A percentile compares a stretch with the other conserved stretches of the same genome.
phyloP scores from a whole-genome alignment of 108 stramenopile species.

The Chaetoceros tenuissimus region DNA sequence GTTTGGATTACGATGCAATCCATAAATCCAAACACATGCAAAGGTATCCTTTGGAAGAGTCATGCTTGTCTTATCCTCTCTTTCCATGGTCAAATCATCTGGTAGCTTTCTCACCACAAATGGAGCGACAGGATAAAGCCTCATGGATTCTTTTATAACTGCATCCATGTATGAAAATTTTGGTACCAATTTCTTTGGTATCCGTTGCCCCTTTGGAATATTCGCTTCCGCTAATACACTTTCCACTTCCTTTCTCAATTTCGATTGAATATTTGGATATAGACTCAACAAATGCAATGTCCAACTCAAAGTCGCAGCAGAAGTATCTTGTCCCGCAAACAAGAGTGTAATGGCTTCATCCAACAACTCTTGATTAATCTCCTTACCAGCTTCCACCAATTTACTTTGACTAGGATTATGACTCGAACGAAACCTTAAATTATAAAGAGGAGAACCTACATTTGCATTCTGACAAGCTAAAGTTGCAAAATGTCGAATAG shows the following conservation, averaged over 20 bases:
- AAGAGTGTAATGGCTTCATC: conserved; percentile 88
- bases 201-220: background rate
- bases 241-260: conserved; percentile 46
- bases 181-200: conserved; percentile 38
- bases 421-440: conserved; percentile 26
- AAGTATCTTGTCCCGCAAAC: conserved; percentile 93
- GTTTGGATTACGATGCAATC: conserved; percentile 80
- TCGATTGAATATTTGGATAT: conserved; percentile 56
- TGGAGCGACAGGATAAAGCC: conserved; percentile 90
- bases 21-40: conserved; percentile 89
- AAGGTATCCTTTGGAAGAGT: conserved; percentile 61
- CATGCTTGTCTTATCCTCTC: conserved; percentile 6
- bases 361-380: conserved; percentile 43
- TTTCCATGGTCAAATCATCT: conserved; percentile 40
- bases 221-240: conserved; percentile 14
- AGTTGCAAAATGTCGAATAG: conserved; percentile 70
- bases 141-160: conserved; percentile 83
- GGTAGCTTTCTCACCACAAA: conserved; percentile 76
- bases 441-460: conserved; percentile 49
- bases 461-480: conserved; percentile 52
- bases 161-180: conserved; percentile 75
- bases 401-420: conserved; percentile 12
- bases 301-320: conserved; percentile 90
- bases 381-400: background rate
- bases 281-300: conserved; percentile 82